These are phyloP conservation scores for Zoysia pacifica DNA, from an alignment of 176 grass and related monocot species.

Conservation along the genomic window DNA sequence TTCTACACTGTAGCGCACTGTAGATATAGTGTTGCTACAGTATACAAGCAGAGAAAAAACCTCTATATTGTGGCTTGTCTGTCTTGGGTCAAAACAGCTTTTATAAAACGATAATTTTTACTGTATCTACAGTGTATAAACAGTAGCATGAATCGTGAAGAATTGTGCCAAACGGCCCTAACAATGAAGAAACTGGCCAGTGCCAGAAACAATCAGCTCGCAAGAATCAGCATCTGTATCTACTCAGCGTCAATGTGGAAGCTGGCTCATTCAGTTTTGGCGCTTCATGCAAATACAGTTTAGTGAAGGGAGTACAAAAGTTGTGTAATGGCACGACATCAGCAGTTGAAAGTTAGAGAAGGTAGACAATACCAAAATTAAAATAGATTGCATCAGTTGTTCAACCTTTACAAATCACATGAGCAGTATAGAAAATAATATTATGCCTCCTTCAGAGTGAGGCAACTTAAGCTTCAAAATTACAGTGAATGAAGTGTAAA, in stretches of 20 bases:
- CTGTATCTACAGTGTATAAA: no score
- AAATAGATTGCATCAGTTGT: background rate
- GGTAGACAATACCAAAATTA: background rate
- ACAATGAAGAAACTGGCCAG: background rate
- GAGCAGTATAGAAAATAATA: background rate
- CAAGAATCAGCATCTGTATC: background rate
- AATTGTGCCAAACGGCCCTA: background rate
- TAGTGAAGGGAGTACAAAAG: background rate
- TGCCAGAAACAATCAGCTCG: background rate
- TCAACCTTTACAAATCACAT: background rate
- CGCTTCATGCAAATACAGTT: background rate
- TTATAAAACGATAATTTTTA: no score
- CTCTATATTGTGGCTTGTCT: no score
- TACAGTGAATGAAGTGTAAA: background rate
- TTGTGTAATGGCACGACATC: background rate
- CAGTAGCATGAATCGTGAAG: no score
- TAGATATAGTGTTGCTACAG: no score
- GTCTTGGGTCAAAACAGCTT: no score
- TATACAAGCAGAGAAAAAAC: no score
- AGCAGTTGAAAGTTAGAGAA: background rate
- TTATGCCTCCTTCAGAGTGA: background rate
- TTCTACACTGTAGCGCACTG: no score
- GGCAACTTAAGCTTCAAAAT: slow-evolving; percentile 4
- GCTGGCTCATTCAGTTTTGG: background rate
- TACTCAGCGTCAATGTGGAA: background rate